A percentile compares a stretch with the other conserved stretches of the same genome.
Evolutionary conservation across 228 moss, liverwort and hornwort species (phyloP).

Genomic region (Sphagnum fallax): DNA sequence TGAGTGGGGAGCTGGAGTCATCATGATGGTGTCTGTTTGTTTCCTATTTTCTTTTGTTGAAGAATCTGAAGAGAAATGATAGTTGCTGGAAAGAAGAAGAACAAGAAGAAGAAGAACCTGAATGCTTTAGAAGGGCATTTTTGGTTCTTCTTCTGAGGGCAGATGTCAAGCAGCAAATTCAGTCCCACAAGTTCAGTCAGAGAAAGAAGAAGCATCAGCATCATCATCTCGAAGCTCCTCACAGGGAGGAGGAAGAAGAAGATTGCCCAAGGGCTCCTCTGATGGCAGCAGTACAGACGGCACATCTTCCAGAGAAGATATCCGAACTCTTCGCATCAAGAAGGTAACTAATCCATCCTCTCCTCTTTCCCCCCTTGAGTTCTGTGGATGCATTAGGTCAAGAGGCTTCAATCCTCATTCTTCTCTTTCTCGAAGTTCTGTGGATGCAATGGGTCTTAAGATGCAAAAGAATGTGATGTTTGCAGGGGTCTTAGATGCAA

Average conservation of each 20-base stretch:
- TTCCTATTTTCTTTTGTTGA: neutral
- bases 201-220: conserved; percentile 30
- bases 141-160: neutral
- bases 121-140: no score
- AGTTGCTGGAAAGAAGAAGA: no score
- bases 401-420: neutral
- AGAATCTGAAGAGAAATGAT: neutral
- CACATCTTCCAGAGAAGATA: conserved; percentile 92
- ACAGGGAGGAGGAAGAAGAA: conserved; percentile 51
- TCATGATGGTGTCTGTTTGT: neutral
- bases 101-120: no score
- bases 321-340: conserved; percentile 70
- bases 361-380: neutral
- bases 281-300: conserved; percentile 33
- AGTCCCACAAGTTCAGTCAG: conserved; percentile 38
- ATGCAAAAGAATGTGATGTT: neutral
- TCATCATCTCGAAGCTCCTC: conserved; percentile 25
- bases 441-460: neutral
- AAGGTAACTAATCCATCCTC: conserved; percentile 38
- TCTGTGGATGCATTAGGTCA: neutral
- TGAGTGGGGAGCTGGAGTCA: conserved; percentile 1
- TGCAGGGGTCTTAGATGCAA: neutral
- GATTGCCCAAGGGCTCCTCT: conserved; percentile 40
- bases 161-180: conserved; percentile 53
- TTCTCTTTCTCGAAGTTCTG: neutral